A percentile compares a stretch with the other conserved stretches of the same genome.
phyloP scores from a whole-genome alignment of 345 rosid species.

The Gossypium anomalum region DNA sequence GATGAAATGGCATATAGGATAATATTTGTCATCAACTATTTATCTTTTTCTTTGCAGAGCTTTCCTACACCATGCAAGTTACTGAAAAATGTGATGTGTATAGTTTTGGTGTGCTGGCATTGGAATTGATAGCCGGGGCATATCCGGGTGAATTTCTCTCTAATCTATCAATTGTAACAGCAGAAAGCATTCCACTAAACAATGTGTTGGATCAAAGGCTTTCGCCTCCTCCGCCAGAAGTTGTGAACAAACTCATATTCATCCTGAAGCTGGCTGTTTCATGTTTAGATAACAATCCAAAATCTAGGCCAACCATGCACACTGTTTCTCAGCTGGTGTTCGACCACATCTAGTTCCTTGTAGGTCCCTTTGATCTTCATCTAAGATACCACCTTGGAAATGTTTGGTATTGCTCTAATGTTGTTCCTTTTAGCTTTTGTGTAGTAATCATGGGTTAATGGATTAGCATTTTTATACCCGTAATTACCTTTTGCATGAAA shows the following conservation, averaged over 20 bases:
- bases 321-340: constrained; percentile 20
- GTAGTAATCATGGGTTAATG: neutral
- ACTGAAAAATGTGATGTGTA: constrained; percentile 21
- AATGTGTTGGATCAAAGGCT: constrained; percentile 25
- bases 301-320: constrained; percentile 33
- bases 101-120: constrained; percentile 20
- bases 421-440: neutral
- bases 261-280: constrained; percentile 23
- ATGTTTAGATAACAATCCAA: constrained; percentile 36
- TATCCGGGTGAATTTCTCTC: constrained; percentile 14
- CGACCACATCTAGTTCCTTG: neutral
- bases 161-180: neutral
- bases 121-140: constrained; percentile 20
- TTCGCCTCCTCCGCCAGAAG: constrained; percentile 21
- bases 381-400: neutral
- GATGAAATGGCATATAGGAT: neutral
- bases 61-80: constrained; percentile 15
- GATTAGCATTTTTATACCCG: neutral
- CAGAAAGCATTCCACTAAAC: neutral
- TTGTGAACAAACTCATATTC: constrained; percentile 15
- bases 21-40: neutral
- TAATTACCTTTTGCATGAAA: too few species aligned
- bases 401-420: neutral
- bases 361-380: neutral
- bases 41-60: constrained; percentile 16